These are phyloP conservation scores for Chaetomium cochliodes DNA, from an alignment of 495 filamentous ascomycete species.

Conservation along the genomic window DNA sequence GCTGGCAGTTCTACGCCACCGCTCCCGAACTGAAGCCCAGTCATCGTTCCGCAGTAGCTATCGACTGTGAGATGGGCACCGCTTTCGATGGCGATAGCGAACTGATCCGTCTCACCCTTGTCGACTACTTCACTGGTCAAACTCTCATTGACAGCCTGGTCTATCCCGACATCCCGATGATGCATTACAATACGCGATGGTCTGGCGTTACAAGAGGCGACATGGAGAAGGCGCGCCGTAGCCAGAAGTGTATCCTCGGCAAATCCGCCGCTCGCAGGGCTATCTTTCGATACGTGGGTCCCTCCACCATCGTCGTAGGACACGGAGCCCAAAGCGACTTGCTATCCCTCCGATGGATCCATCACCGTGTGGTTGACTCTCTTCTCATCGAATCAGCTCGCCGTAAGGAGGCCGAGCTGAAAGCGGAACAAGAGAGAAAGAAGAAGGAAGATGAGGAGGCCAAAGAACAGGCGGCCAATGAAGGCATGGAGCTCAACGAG, in stretches of 20 bases:
- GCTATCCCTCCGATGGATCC: constrained; percentile 25
- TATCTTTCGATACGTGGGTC: constrained; percentile 42
- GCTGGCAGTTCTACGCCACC: constrained; percentile 21
- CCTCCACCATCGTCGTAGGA: constrained; percentile 37
- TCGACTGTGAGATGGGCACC: constrained; percentile 55
- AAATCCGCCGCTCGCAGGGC: constrained; percentile 34
- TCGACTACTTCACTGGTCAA: constrained; percentile 48
- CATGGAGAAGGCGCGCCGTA: constrained; percentile 27
- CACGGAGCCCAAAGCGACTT: constrained; percentile 36
- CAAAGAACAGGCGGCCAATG: not conserved
- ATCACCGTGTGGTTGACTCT: constrained; percentile 15
- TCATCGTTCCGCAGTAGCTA: constrained; percentile 36
- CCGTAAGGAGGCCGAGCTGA: constrained; percentile 4
- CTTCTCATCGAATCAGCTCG: constrained; percentile 8
- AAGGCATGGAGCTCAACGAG: not conserved
- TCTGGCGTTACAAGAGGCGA: constrained; percentile 39
- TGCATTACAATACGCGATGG: constrained; percentile 41
- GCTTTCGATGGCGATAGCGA: constrained; percentile 34
- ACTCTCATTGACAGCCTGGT: constrained; percentile 47
- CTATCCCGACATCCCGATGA: constrained; percentile 37
- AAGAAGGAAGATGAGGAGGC: not conserved
- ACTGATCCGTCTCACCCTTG: constrained; percentile 43
- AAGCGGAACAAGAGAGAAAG: constrained; percentile 4
- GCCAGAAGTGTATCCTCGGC: constrained; percentile 23
- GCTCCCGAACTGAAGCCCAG: not conserved